Base-by-base conservation (phyloP, 768 basidiomycete species). In the Sistotremastrum niveocremeum region DNA sequence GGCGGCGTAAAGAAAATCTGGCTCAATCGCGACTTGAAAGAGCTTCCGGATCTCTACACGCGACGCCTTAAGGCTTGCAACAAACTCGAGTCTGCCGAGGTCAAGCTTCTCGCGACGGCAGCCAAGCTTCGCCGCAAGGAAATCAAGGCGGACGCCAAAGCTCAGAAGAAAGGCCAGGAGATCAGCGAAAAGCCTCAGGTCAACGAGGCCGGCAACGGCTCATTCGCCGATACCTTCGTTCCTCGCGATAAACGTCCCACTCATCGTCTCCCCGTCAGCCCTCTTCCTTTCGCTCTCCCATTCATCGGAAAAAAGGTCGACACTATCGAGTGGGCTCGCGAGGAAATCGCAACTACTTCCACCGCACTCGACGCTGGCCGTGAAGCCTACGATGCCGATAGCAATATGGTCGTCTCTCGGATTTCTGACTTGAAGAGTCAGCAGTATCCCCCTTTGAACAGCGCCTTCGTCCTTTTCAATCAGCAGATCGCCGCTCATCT, bases 401-500 rank as follows among this genome's bases (percentile, higher is more conserved):
- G 20, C 20, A 20, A 20, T 20, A 20, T 20, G 20, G 20, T 20
- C 20, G 20, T 20, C 20, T 20, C 20, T 20, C 20, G 20, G 20
- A 20, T 20, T 20, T 20, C 20, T 20, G 20, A 20, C 20, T 20
- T 20, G 20, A 20, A 20, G 20, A 20, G 20, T 31, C 53, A 65
- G 48, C 61, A 61, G 42, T 83, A 82, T 47, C 79, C 78, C 2
- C 71, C 71, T 3, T 49, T 80, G 52, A 81, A 68, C 54, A 82
- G 79, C 33, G 84, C 84, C 6, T 98, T 98, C 60, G 71, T 98
- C 49, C 81, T 84, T 20, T 98, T 97, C 72, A 79, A 90, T 61
- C 72, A 77, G 53, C 94, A 97, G 67, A 85, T 95, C 50, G 84
- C 86, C 3, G 91, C 93, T 11, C 91, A 98, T 62, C 67, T 97